A percentile compares a stretch with the other conserved stretches of the same genome.
phyloP scores from a whole-genome alignment of 2,329 filamentous ascomycete species.

The Stachybotrys chlorohalonatus region DNA sequence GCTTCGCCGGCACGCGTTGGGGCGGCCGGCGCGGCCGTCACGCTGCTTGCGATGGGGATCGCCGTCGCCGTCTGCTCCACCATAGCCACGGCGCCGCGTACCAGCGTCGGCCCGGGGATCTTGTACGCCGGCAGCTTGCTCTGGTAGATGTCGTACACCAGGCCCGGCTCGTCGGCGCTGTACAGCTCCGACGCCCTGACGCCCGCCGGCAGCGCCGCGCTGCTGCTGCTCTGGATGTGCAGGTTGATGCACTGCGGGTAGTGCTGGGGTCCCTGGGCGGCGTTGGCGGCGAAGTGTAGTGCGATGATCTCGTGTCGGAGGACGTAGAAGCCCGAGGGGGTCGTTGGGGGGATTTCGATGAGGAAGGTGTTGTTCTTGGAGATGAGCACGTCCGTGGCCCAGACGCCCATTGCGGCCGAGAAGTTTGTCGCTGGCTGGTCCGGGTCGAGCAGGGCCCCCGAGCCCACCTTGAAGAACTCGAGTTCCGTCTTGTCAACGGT shows the following conservation, averaged over 20 bases:
- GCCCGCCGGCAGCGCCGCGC: constrained; percentile 17
- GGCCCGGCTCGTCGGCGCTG: constrained; percentile 28
- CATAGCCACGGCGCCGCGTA: neutral
- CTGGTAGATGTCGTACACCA: constrained; percentile 26
- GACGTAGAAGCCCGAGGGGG: constrained; percentile 41
- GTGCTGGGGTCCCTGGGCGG: constrained; percentile 29
- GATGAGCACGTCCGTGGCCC: constrained; percentile 43
- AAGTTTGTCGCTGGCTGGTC: neutral
- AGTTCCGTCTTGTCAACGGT: neutral
- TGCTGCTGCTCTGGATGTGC: constrained; percentile 26
- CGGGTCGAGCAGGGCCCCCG: constrained; percentile 4
- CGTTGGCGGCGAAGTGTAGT: constrained; percentile 30
- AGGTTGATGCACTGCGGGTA: constrained; percentile 44
- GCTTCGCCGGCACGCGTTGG: neutral
- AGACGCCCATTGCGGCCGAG: constrained; percentile 28
- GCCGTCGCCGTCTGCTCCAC: neutral
- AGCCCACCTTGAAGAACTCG: constrained; percentile 1
- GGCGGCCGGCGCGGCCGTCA: neutral
- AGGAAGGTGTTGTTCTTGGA: constrained; percentile 32
- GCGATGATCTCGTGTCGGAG: constrained; percentile 44
- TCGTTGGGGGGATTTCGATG: constrained; percentile 31
- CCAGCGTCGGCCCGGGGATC: constrained; percentile 9
- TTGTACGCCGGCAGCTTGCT: constrained; percentile 8
- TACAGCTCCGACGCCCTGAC: constrained; percentile 29
- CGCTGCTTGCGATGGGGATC: neutral